A percentile compares a stretch with the other conserved stretches of the same genome.
Conservation (phyloP, 148 eudicot genomes). For the Fagopyrum esculentum region DNA sequence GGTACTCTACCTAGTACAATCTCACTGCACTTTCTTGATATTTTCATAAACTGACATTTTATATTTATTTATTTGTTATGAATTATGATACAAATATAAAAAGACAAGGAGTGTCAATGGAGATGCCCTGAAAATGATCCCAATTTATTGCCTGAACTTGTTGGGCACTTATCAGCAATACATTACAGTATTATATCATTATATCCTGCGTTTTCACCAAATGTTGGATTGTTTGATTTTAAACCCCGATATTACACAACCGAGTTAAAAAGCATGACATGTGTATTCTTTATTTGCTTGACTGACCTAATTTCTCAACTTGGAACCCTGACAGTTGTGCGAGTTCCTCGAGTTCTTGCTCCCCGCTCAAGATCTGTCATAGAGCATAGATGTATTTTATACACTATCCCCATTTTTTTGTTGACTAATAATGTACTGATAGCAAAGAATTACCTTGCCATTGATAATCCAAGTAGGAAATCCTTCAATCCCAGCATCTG, state of each 20-base stretch:
- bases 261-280: neutral
- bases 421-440: neutral
- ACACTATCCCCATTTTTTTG: neutral
- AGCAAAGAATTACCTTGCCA: conserved; percentile 51
- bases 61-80: no score
- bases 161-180: neutral
- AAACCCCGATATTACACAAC: neutral
- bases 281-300: conserved; percentile 7
- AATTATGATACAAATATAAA: no score
- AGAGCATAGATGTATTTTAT: neutral
- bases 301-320: conserved; percentile 22
- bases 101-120: no score
- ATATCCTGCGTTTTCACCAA: no score
- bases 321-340: conserved; percentile 50
- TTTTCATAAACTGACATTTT: no score
- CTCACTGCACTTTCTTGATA: no score
- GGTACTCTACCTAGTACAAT: no score
- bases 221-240: no score
- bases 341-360: conserved; percentile 55
- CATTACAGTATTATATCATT: no score
- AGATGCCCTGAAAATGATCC: neutral
- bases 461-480: conserved; percentile 92
- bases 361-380: conserved; percentile 67
- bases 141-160: neutral
- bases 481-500: conserved; percentile 54